phyloP scores from a whole-genome alignment of 768 basidiomycete genomes.

The Naganishia randhawae region DNA sequence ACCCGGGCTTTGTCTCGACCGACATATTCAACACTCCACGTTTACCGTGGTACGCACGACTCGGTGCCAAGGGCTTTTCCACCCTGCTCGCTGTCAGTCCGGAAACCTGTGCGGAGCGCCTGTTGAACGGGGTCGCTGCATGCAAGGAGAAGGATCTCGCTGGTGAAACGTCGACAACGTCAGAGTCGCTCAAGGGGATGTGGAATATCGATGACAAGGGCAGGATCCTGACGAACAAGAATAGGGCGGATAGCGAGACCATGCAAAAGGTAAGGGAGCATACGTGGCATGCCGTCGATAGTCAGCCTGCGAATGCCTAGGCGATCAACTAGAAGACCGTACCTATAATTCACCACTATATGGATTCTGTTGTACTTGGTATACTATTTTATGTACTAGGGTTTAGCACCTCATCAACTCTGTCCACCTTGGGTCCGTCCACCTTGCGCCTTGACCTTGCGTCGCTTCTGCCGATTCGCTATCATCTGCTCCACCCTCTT shows the following conservation, averaged over 20 bases:
- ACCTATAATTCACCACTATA: background rate
- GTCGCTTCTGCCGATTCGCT: slow-evolving; percentile 19
- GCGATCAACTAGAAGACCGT: background rate
- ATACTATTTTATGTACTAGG: background rate
- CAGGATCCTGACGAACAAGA: slow-evolving; percentile 10
- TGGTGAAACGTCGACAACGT: background rate
- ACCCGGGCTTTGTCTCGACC: slow-evolving; percentile 29
- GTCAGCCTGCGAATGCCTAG: slow-evolving; percentile 14
- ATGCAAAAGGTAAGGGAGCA: slow-evolving; percentile 23
- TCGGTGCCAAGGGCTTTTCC: background rate
- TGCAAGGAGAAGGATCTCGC: slow-evolving; percentile 4
- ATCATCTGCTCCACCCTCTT: slow-evolving; percentile 25
- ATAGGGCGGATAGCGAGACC: slow-evolving; percentile 20
- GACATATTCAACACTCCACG: slow-evolving; percentile 1
- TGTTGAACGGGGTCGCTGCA: slow-evolving; percentile 18
- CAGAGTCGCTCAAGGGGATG: background rate
- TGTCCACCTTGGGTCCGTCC: background rate
- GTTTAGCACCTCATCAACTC: background rate
- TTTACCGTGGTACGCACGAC: slow-evolving; percentile 17
- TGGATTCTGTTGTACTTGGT: no score
- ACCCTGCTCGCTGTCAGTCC: slow-evolving; percentile 13
- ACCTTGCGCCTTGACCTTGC: slow-evolving; percentile 19
- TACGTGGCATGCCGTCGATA: slow-evolving; percentile 28
- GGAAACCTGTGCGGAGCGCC: slow-evolving; percentile 25
- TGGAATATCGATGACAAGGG: slow-evolving; percentile 31